A percentile compares a stretch with the other conserved stretches of the same genome.
These are phyloP conservation scores for Grosmannia huntii DNA, from an alignment of 2,329 filamentous ascomycete genomes.

Conservation along the genomic window DNA sequence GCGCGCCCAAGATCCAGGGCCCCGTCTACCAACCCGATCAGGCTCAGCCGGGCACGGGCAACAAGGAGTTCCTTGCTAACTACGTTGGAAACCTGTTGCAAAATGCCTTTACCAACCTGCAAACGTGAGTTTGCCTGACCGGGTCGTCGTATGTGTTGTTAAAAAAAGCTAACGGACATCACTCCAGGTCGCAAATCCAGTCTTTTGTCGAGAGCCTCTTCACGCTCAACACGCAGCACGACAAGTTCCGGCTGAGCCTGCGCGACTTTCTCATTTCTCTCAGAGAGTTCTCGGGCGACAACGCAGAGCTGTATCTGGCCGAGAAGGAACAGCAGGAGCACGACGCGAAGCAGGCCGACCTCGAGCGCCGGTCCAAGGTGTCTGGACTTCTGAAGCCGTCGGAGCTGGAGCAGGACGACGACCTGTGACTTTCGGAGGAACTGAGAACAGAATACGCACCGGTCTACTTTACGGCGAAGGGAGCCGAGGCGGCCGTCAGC, in stretches of 20 bases:
- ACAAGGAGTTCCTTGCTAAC: slow-evolving; percentile 79
- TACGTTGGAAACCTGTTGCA: slow-evolving; percentile 78
- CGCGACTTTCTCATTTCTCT: slow-evolving; percentile 95
- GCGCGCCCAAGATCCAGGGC: slow-evolving; percentile 74
- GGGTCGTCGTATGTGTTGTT: not conserved
- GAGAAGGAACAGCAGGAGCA: slow-evolving; percentile 88
- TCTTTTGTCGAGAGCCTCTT: slow-evolving; percentile 86
- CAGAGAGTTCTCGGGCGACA: slow-evolving; percentile 94
- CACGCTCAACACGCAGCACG: slow-evolving; percentile 73
- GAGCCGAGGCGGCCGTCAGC: not conserved
- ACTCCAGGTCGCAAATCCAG: slow-evolving; percentile 56
- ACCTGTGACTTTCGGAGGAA: slow-evolving; percentile 72
- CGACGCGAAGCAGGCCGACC: slow-evolving; percentile 75
- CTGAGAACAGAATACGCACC: slow-evolving; percentile 48
- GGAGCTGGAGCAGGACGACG: slow-evolving; percentile 83
- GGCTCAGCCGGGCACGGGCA: slow-evolving; percentile 69
- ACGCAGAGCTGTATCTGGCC: slow-evolving; percentile 82
- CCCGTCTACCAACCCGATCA: slow-evolving; percentile 82
- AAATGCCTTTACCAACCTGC: slow-evolving; percentile 86
- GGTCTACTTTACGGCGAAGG: slow-evolving; percentile 13
- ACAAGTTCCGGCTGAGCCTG: slow-evolving; percentile 89
- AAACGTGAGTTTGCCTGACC: slow-evolving; percentile 49
- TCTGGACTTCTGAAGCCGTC: slow-evolving; percentile 92
- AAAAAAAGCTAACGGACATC: not conserved
- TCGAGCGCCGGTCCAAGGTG: slow-evolving; percentile 86